phyloP scores from a whole-genome alignment of 1,284 basidiomycete genomes.

The Papiliotrema flavescens region DNA sequence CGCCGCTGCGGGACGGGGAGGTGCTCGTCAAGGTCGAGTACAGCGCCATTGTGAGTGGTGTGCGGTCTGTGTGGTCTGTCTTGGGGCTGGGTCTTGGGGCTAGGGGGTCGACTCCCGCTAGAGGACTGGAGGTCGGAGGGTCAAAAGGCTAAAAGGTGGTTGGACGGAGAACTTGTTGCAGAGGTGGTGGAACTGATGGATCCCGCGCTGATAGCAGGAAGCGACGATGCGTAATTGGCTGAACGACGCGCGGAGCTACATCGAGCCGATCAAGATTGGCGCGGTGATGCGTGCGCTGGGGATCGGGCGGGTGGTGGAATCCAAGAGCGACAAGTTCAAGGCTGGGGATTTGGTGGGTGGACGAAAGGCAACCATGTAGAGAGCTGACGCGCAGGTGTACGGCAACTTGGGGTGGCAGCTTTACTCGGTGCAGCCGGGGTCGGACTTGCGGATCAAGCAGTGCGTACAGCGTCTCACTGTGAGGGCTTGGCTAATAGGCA shows the following conservation, averaged over 20 bases:
- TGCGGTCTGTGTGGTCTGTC: not conserved
- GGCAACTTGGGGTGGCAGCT: conserved; percentile 67
- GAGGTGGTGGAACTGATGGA: too few species aligned
- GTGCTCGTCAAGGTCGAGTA: conserved; percentile 70
- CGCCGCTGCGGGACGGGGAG: conserved; percentile 58
- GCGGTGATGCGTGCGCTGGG: conserved; percentile 72
- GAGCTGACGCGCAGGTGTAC: conserved; percentile 9
- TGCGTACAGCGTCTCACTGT: conserved; percentile 38
- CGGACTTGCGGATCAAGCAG: conserved; percentile 56
- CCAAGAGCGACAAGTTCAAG: conserved; percentile 54
- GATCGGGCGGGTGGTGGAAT: conserved; percentile 65
- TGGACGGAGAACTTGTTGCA: too few species aligned
- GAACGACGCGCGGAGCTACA: conserved; percentile 59
- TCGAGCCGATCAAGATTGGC: conserved; percentile 67
- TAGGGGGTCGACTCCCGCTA: too few species aligned
- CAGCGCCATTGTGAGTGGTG: conserved; percentile 57
- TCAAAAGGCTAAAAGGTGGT: too few species aligned
- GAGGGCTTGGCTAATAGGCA: conserved; percentile 31
- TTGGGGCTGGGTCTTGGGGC: too few species aligned
- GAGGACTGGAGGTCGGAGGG: not conserved
- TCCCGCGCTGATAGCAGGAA: conserved; percentile 50
- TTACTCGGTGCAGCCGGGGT: conserved; percentile 63
- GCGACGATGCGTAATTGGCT: conserved; percentile 84
- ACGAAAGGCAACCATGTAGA: not conserved
- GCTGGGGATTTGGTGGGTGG: conserved; percentile 63